These are phyloP conservation scores for Exsudoporus frostii DNA, from an alignment of 768 basidiomycete genomes.

Conservation along the genomic window DNA sequence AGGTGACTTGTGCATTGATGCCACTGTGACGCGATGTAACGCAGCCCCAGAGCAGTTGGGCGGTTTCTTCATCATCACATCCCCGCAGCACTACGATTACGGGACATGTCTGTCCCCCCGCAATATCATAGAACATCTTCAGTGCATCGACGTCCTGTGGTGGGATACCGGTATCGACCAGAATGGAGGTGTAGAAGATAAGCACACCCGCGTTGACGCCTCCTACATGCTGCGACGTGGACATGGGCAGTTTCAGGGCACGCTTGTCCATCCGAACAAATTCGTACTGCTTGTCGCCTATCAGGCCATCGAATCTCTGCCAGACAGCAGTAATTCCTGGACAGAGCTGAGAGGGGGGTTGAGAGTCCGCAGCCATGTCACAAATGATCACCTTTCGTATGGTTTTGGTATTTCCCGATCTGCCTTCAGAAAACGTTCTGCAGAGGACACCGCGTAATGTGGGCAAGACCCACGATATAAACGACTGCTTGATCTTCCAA, in stretches of 20 bases:
- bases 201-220: neutral
- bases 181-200: neutral
- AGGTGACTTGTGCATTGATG: neutral
- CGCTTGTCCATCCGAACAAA: neutral
- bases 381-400: slow-evolving; percentile 1
- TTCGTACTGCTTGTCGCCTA: neutral
- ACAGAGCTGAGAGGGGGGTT: neutral
- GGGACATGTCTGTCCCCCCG: neutral
- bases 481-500: neutral
- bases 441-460: neutral
- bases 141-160: neutral
- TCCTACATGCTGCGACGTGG: neutral
- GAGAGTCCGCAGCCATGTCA: neutral
- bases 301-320: neutral
- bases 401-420: neutral
- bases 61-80: neutral
- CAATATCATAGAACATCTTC: neutral
- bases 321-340: neutral
- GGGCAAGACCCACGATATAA: neutral
- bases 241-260: neutral
- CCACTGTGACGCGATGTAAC: neutral
- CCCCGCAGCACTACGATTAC: neutral
- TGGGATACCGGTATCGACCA: neutral
- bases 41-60: neutral
- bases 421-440: neutral